Conservation (phyloP, 2,329 filamentous ascomycete genomes). For the Fusarium piperis region DNA sequence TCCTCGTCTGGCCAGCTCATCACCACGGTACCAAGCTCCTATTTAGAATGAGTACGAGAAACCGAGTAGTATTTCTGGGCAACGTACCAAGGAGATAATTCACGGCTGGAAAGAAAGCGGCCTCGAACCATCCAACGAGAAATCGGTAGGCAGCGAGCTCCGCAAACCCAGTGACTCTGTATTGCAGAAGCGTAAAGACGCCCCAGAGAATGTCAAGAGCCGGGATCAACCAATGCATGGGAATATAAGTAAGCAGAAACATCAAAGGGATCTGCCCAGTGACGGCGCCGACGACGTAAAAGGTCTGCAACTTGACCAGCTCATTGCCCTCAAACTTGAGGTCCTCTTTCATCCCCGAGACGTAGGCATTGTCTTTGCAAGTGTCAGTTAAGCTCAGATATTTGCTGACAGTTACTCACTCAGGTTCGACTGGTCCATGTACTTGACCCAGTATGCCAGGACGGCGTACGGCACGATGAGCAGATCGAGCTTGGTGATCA, state of each 20-base stretch:
- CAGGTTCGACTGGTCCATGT: conserved; percentile 34
- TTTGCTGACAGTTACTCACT: not conserved
- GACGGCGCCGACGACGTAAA: not conserved
- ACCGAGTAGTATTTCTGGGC: fast-evolving
- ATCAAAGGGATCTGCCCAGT: not conserved
- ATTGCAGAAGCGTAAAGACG: not conserved
- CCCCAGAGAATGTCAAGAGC: not conserved
- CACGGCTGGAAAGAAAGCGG: not conserved
- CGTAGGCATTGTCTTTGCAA: not conserved
- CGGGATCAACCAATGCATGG: not conserved
- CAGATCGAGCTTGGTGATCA: conserved; percentile 59
- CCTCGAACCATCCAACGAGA: not conserved
- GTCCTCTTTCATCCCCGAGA: not conserved
- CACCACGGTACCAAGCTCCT: not conserved
- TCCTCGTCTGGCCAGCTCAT: not conserved
- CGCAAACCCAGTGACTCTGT: not conserved
- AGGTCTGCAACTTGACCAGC: not conserved
- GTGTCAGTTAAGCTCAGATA: not conserved
- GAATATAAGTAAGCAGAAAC: not conserved
- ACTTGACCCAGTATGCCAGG: conserved; percentile 36
- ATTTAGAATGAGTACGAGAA: not conserved
- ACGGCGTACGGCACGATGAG: conserved; percentile 50
- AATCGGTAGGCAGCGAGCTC: not conserved
- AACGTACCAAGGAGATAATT: not conserved
- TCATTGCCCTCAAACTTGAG: not conserved